Percentiles rank a stretch among this genome's conserved stretches.
phyloP scores from a whole-genome alignment of 805 yeast genomes.

The Teunomyces pallodes region DNA sequence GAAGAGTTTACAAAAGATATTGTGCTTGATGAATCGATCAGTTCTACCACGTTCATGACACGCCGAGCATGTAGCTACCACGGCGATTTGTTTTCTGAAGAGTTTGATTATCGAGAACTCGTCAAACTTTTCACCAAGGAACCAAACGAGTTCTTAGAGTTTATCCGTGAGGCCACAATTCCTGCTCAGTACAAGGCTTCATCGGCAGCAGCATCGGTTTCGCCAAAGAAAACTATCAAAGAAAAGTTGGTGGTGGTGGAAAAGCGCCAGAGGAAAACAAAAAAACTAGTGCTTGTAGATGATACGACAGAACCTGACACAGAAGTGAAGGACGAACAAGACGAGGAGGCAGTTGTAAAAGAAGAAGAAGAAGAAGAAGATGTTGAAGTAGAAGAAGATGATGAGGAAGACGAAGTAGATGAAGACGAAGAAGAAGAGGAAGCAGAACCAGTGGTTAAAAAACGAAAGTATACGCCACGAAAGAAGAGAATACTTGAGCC shows the following conservation, averaged over 20 bases:
- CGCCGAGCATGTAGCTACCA: slow-evolving; percentile 40
- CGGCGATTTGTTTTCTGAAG: slow-evolving; percentile 31
- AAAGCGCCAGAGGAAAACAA: neutral
- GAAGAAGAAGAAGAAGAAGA: neutral
- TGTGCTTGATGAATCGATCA: slow-evolving; percentile 33
- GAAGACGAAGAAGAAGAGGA: slow-evolving; percentile 16
- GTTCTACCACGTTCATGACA: slow-evolving; percentile 35
- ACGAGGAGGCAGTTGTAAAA: neutral
- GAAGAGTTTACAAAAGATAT: slow-evolving; percentile 29
- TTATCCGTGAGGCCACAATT: slow-evolving; percentile 26
- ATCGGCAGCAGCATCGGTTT: slow-evolving; percentile 5
- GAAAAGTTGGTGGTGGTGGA: slow-evolving; percentile 4
- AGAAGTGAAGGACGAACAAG: neutral
- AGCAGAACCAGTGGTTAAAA: slow-evolving; percentile 7
- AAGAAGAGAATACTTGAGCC: slow-evolving; percentile 7
- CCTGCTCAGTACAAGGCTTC: slow-evolving; percentile 20
- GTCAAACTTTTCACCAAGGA: slow-evolving; percentile 19
- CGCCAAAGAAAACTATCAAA: slow-evolving; percentile 6
- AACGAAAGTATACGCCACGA: slow-evolving; percentile 6
- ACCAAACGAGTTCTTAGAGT: slow-evolving; percentile 28
- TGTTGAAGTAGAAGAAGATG: slow-evolving; percentile 4
- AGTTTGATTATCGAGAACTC: slow-evolving; percentile 40
- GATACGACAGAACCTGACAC: neutral
- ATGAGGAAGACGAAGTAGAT: slow-evolving; percentile 21
- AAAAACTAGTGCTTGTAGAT: too few relatives aligned